Evolutionary conservation across 2,329 filamentous ascomycete genomes (phyloP), one percentile per base, ranked within the genome.

Genomic region (Coniochaeta prunicola): DNA sequence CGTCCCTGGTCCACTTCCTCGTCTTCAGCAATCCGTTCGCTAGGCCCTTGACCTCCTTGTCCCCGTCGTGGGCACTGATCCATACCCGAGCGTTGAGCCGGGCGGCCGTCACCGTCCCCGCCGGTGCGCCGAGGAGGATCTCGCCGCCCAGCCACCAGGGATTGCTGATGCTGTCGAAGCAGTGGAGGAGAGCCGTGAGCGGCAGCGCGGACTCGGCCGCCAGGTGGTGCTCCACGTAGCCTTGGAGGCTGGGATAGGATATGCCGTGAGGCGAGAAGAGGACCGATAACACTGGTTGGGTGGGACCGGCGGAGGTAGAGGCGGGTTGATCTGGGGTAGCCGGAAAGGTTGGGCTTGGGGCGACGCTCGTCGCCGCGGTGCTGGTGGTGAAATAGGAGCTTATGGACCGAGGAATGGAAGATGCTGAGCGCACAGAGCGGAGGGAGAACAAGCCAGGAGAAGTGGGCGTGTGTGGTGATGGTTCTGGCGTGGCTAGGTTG

Each of bases 201-300:
- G 85, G 86, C 2, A 88, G 74, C 0, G 85, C 83, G 1, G 80
- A 76, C 65, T 82, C 77, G 1, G 74, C 68, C 1, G 82, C 73
- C 3, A 88, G 80, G 65, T 87, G 82, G 0, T 78, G 76, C 1
- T 79, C 77, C 6, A 79, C 77, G 66, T 86, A 89, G 7, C 80
- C 73, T 31, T 76, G 71, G 10, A 90, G 73, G 24, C 77, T 73
- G 5, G 76, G 68, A 64, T 82, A 83, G 0, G 78, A 74, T 40
- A 85, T 80, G 13, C 86, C 86, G 65, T 88, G 85, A 0, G 86
- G 86, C 0, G 84, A 84, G 70, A 85, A 89, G 55, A 89, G 73
- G 45, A 88, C 71, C 0, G 84, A 87, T 21, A 88, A 68, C 2
- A 83, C 79, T 63, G 71, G 68, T 56, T 73, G 72, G 69, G 65